Base-by-base conservation (phyloP, 2,329 filamentous ascomycete genomes). In the Exophiala viscosa region DNA sequence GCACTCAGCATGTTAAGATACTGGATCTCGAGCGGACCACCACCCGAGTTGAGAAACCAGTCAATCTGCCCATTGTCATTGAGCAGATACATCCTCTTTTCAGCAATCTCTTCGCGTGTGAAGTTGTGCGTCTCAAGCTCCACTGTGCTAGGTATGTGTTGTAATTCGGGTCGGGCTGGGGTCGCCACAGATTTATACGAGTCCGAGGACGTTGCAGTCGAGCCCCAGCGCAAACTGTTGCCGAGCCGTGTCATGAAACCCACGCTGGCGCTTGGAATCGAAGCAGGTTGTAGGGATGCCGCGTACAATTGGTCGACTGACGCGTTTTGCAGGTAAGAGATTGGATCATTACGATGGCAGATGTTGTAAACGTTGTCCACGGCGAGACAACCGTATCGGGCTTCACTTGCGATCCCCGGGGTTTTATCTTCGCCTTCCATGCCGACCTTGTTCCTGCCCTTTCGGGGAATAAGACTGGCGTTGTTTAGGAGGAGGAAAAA, bases 51-150 rank as follows among this genome's bases (percentile, higher is more conserved):
- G 44, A 99, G 74, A 63, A 86, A 95, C 70, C 84, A 99, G 68
- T 99, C 93, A 36, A 99, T 85, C 70, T 99, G 93, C 0, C 91
- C 92, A 60, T 97, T 97, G 64, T 99, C 93, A 62, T 99, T 99
- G 3, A 99, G 80, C 6, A 96, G 69, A 56, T 84, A 86, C 59
- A 91, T 90, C 62, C 92, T 86, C 67, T 86, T 90, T 73, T 97
- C 93, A 0, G 91, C 92, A 48, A 95, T 82, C 64, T 96, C 91
- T 69, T 97, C 92, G 2, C 89, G 82, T 0, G 87, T 87, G 67
- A 99, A 99, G 68, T 99, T 88, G 66, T 97, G 93, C 0, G 92
- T 92, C 66, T 97, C 92, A 46, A 99, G 79, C 69, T 99, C 93
- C n/a, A 97, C 84, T 0, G 83, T 84, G 0, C 85, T 79, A 9